Evolutionary conservation across 805 yeast genomes (phyloP).

Genomic region (Barnettozyma sucrosica): DNA sequence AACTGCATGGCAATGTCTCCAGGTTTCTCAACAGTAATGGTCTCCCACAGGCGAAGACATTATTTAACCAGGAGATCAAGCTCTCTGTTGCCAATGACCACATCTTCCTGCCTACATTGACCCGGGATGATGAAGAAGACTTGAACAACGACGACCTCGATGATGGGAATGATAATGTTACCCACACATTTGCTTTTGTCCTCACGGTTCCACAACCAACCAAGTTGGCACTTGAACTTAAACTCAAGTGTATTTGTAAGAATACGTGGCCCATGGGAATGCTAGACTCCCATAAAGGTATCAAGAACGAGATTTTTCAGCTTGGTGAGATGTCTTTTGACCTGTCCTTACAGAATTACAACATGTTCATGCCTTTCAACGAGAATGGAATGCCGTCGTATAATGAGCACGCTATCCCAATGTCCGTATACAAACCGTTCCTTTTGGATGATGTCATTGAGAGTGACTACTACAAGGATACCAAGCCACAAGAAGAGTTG

Average conservation of each 20-base stretch:
- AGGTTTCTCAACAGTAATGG: conserved; percentile 5
- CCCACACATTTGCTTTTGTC: conserved; percentile 8
- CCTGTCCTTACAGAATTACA: conserved; percentile 6
- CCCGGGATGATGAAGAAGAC: conserved; percentile 9
- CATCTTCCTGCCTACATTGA: conserved; percentile 7
- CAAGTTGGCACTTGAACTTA: conserved; percentile 6
- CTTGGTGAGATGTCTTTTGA: conserved; percentile 6
- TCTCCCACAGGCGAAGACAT: not conserved
- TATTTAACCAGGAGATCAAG: conserved; percentile 3
- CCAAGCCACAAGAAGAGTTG: not conserved
- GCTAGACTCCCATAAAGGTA: not conserved
- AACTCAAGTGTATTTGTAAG: conserved; percentile 6
- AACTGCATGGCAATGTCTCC: not conserved
- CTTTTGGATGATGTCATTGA: not conserved
- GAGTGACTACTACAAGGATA: conserved; percentile 4
- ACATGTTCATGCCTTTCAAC: conserved; percentile 5
- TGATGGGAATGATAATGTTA: conserved; percentile 1
- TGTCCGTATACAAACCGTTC: not conserved
- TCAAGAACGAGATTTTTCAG: conserved; percentile 4
- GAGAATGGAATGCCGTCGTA: conserved; percentile 1
- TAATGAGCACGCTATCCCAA: conserved; percentile 1
- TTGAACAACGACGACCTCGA: not conserved
- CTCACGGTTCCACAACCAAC: conserved; percentile 8
- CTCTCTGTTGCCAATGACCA: conserved; percentile 5
- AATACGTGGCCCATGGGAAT: conserved; percentile 4